Conservation (phyloP, 192 early-diverging fungal genomes). For the Chytriomyces sp. region DNA sequence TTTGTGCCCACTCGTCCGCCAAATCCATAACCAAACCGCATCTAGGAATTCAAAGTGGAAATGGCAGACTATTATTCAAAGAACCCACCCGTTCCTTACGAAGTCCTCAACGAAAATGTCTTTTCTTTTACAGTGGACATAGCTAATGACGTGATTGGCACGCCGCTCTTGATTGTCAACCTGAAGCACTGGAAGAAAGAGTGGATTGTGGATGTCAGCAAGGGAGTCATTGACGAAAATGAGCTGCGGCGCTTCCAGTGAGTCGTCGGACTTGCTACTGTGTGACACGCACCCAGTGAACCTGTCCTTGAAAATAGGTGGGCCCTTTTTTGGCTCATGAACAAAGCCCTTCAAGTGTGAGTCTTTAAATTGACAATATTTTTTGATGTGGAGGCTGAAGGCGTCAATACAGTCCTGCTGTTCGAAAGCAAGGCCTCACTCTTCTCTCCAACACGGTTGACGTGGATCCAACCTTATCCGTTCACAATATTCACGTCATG, state of each 20-base stretch:
- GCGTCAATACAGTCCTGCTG: neutral
- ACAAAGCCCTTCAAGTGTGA: constrained; percentile 13
- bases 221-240: neutral
- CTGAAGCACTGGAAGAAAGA: constrained; percentile 9
- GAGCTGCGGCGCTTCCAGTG: constrained; percentile 1
- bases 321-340: constrained; percentile 9
- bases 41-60: neutral
- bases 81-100: constrained; percentile 9
- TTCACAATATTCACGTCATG: constrained; percentile 11
- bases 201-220: neutral
- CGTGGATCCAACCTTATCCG: neutral
- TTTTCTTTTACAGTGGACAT: neutral
- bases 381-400: no score
- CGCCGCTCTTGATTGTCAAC: constrained; percentile 12
- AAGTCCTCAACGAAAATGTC: neutral
- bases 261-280: no score
- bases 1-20: no score
- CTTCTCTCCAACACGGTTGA: constrained; percentile 10
- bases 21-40: neutral
- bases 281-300: no score
- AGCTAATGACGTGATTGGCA: neutral
- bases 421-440: constrained; percentile 6
- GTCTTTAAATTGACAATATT: neutral
- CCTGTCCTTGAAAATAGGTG: no score
- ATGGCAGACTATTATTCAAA: neutral